A percentile compares a stretch with the other conserved stretches of the same genome.
Conservation (phyloP, 352 stramenopile genomes). For the Phytopythium ostracodes region DNA sequence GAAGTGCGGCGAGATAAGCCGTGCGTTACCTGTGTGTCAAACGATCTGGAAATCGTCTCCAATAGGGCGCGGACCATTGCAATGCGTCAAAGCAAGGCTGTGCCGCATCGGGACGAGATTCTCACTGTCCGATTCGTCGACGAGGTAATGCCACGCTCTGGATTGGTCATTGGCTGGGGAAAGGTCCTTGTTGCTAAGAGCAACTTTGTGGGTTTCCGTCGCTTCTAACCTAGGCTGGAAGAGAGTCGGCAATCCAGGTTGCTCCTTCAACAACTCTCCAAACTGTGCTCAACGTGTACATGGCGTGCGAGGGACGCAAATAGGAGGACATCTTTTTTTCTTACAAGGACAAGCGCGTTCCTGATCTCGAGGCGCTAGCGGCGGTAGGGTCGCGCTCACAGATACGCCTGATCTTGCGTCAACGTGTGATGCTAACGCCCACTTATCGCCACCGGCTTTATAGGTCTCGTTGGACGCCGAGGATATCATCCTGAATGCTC, state of each 20-base stretch:
- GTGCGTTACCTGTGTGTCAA: not conserved
- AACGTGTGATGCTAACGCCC: not conserved
- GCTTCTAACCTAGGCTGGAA: not conserved
- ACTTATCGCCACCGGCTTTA: not conserved
- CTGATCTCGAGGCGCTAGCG: not conserved
- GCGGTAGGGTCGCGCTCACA: not conserved
- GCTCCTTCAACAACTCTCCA: not conserved
- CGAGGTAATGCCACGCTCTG: not conserved
- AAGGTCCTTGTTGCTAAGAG: not conserved
- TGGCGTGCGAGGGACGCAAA: not conserved
- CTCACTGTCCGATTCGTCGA: not conserved
- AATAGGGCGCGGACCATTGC: not conserved
- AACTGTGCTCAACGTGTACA: slow-evolving; percentile 2
- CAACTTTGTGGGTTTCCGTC: not conserved
- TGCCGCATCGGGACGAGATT: not conserved
- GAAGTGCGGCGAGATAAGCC: not conserved
- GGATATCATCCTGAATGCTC: not conserved
- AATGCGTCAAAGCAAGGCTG: not conserved
- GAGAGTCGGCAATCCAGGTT: not conserved
- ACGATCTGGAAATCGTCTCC: not conserved
- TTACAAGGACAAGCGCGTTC: not conserved
- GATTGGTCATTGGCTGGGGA: not conserved
- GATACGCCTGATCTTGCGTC: not conserved
- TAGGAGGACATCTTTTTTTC: not conserved
- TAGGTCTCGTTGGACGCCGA: not conserved